Evolutionary conservation across 208 protist genomes (phyloP).

Genomic region (Crithidia mellificae): DNA sequence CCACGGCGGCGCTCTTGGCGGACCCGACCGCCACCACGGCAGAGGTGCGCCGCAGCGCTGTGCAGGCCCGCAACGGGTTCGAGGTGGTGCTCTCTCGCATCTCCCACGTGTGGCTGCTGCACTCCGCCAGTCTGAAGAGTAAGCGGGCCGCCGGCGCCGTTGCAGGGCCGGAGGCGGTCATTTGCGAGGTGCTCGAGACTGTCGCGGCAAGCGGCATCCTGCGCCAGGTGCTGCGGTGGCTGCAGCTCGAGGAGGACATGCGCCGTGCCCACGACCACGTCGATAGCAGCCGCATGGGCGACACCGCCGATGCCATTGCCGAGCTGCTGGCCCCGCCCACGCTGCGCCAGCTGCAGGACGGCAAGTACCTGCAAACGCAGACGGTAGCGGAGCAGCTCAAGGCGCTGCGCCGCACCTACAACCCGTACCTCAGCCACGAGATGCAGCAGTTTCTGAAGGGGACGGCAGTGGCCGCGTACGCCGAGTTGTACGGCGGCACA

Average conservation of each 20-base stretch:
- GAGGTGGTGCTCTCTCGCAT: conserved; percentile 58
- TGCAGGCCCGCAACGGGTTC: conserved; percentile 37
- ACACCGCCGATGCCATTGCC: conserved; percentile 14
- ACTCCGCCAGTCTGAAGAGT: conserved; percentile 18
- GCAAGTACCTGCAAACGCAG: conserved; percentile 35
- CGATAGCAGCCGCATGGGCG: conserved; percentile 19
- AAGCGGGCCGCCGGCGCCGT: conserved; percentile 6
- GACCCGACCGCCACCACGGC: conserved; percentile 15
- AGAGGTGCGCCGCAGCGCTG: conserved; percentile 32
- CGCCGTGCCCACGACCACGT: conserved; percentile 33
- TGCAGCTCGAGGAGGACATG: conserved; percentile 35
- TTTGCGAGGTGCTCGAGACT: conserved; percentile 22
- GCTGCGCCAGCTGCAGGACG: conserved; percentile 44
- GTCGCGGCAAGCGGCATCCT: conserved; percentile 32
- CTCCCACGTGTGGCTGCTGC: conserved; percentile 42
- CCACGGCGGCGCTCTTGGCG: conserved; percentile 1
- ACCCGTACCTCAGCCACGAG: conserved; percentile 71
- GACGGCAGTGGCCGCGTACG: conserved; percentile 68
- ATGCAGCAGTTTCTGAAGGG: conserved; percentile 65
- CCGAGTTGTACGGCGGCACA: conserved; percentile 68
- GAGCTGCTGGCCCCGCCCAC: conserved; percentile 42
- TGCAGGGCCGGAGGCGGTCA: conserved; percentile 10
- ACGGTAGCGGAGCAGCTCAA: conserved; percentile 57
- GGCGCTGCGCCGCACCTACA: conserved; percentile 69
- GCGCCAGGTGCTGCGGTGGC: conserved; percentile 33